Conservation (phyloP, 495 filamentous ascomycete species). For the Aspergillus hancockii region DNA sequence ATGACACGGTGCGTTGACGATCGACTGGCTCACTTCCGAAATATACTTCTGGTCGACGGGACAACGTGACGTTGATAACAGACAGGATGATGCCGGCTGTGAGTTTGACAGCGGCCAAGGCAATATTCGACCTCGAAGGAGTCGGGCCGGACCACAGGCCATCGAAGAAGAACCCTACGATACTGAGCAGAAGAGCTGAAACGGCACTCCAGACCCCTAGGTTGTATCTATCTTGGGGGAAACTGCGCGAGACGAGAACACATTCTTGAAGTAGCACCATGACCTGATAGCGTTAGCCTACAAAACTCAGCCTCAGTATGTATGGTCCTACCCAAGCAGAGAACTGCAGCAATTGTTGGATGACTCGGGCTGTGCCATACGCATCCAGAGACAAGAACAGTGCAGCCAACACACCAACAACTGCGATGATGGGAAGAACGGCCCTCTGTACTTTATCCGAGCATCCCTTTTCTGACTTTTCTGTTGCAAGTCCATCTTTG, state of each 20-base stretch:
- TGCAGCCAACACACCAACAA: background rate
- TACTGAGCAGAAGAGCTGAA: background rate
- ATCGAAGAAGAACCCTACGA: background rate
- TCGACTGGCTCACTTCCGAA: constrained; percentile 55
- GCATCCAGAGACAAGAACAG: background rate
- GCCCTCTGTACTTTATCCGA: background rate
- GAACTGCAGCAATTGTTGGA: background rate
- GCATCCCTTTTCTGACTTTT: background rate
- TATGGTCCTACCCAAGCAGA: background rate
- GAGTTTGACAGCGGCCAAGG: constrained; percentile 7
- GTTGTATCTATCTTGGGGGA: background rate
- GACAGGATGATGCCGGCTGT: constrained; percentile 8
- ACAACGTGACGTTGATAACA: constrained; percentile 34
- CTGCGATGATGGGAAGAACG: background rate
- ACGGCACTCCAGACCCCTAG: background rate
- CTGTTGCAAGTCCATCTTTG: constrained; percentile 1
- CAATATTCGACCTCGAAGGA: background rate
- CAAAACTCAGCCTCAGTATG: background rate
- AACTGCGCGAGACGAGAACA: background rate
- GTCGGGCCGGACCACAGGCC: background rate
- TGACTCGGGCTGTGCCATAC: background rate
- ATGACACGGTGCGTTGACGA: constrained; percentile 55
- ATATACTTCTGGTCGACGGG: constrained; percentile 61
- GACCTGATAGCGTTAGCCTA: background rate
- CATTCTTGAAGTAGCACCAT: background rate